Evolutionary conservation across 2,329 filamentous ascomycete species (phyloP).

Genomic region (Hypoxylon sp.): DNA sequence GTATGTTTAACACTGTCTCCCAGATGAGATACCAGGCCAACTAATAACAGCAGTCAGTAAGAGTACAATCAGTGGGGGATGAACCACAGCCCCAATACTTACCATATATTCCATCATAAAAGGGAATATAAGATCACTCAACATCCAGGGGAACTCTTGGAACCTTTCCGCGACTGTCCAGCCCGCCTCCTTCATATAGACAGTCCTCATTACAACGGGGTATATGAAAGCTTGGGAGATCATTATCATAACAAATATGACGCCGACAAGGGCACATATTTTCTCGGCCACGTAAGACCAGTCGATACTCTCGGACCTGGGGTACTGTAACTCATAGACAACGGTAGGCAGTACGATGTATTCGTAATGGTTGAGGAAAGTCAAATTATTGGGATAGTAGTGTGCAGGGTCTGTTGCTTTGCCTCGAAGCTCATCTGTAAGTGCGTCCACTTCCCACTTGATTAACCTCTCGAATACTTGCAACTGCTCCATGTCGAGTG

Average conservation of each 20-base stretch:
- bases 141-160: constrained; percentile 78
- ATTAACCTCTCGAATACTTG: constrained; percentile 76
- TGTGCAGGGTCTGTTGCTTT: constrained; percentile 67
- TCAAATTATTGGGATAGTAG: constrained; percentile 79
- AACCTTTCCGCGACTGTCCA: constrained; percentile 74
- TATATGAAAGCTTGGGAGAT: constrained; percentile 83
- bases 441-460: constrained; percentile 74
- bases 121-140: constrained; percentile 82
- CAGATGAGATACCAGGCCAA: constrained; percentile 87
- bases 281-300: constrained; percentile 85
- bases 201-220: constrained; percentile 77
- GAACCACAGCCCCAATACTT: constrained; percentile 29
- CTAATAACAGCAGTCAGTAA: constrained; percentile 46
- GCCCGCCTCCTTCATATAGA: constrained; percentile 77
- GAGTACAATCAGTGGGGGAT: not conserved
- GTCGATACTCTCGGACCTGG: constrained; percentile 75
- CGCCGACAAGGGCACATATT: constrained; percentile 76
- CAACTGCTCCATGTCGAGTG: constrained; percentile 74
- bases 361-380: constrained; percentile 74
- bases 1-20: constrained; percentile 80
- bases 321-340: constrained; percentile 85
- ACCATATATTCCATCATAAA: constrained; percentile 83
- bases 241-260: constrained; percentile 84
- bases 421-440: constrained; percentile 76
- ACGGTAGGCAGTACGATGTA: constrained; percentile 83